Base-by-base conservation (phyloP, 495 filamentous ascomycete genomes). In the Podospora didyma region DNA sequence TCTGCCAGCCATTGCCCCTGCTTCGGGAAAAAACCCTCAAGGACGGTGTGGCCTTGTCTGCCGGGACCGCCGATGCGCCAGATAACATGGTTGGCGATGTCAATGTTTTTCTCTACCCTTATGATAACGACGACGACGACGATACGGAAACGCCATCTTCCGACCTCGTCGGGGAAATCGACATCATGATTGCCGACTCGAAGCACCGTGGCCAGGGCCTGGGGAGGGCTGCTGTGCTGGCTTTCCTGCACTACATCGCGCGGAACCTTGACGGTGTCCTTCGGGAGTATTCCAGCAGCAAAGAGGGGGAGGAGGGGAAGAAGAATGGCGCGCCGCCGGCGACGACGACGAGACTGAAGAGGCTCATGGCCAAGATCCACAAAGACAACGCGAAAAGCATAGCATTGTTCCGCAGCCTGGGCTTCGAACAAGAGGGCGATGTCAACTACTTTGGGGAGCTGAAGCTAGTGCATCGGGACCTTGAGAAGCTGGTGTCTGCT, bases 121-220 rank as follows among this genome's bases (percentile, higher is more conserved):
- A 68, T 51, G 72, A 77, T n/a, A 62, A 66, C 3, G 74, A 73
- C 11, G 64, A 64, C 0, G 60, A 67, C 7, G 68, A 64, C 3
- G 63, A 41, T 12, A 49, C 49, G 0, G 41, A 58, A 20, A 56
- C 26, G 12, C 26, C 14, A 12, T 39, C 17, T 10, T 28, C 26
- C 17, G 34, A 49, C 11, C 51, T 69, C 37, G 67, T 86, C 20
- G 92, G 89, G 19, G 92, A 96, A 58, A 67, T 96, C 42, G 90
- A 96, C 73, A 80, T 96, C 56, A 96, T 96, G 92, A 87, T 96
- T 52, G 92, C 92, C 2, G 69, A 73, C 12, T 73, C 75, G 19
- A 47, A 60, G 1, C 73, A 81, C 17, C 86, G 86, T 49, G 71
- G 87, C 0, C 71, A 70, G 11, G 92, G 92, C 0, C 75, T 84